Percentiles rank a stretch among this genome's conserved stretches.
These are phyloP conservation scores for Penicillium antarcticum DNA, from an alignment of 495 filamentous ascomycete genomes.

Conservation along the genomic window DNA sequence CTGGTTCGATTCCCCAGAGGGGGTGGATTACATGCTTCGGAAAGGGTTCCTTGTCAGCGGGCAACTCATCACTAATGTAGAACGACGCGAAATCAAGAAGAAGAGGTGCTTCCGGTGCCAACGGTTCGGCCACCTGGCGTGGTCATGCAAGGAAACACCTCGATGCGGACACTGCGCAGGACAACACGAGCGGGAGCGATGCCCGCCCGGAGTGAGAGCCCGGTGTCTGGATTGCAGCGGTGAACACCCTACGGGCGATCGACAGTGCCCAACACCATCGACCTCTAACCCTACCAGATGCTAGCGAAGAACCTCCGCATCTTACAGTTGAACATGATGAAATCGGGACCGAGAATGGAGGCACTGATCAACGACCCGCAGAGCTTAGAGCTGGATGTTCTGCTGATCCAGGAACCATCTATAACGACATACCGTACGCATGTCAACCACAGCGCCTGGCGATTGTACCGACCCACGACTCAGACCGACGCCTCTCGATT, in stretches of 20 bases:
- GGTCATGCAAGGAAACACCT: conserved; percentile 26
- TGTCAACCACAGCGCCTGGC: conserved; percentile 28
- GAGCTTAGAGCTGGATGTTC: conserved; percentile 21
- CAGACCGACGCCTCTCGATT: conserved; percentile 4
- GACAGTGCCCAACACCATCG: conserved; percentile 8
- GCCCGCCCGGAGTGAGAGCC: conserved; percentile 15
- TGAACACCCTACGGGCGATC: conserved; percentile 20
- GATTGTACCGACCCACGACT: conserved; percentile 21
- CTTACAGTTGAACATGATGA: conserved; percentile 29
- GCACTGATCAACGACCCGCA: conserved; percentile 27
- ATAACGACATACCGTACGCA: conserved; percentile 21
- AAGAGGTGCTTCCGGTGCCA: conserved; percentile 26
- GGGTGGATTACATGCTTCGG: conserved; percentile 17
- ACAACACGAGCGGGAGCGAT: conserved; percentile 17
- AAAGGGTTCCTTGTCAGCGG: conserved; percentile 18
- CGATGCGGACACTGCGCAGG: conserved; percentile 25
- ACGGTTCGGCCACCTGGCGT: conserved; percentile 27
- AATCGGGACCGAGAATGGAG: conserved; percentile 24
- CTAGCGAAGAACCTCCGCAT: conserved; percentile 19
- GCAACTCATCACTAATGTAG: neutral
- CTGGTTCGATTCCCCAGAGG: conserved; percentile 23
- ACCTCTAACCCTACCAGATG: conserved; percentile 8
- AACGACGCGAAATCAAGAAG: conserved; percentile 9
- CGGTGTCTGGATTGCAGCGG: conserved; percentile 21
- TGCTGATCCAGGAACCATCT: conserved; percentile 26